phyloP scores from a whole-genome alignment of 1,139 yeast genomes.

The Taphrina flavorubra region DNA sequence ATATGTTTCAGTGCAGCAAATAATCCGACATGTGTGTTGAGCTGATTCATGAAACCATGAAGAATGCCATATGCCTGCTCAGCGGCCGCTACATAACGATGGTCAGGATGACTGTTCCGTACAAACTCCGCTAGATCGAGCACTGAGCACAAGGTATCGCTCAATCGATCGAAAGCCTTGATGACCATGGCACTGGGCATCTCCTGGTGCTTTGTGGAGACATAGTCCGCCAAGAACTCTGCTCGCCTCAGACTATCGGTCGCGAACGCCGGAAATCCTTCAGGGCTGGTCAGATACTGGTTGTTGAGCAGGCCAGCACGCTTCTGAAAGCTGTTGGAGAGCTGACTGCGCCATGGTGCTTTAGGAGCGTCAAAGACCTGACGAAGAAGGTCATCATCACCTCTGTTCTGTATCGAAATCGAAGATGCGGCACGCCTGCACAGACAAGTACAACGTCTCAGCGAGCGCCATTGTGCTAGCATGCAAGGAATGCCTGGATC shows the following conservation, averaged over 20 bases:
- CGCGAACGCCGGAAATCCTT: slow-evolving; percentile 73
- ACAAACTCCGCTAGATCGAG: slow-evolving; percentile 94
- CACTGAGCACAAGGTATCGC: slow-evolving; percentile 88
- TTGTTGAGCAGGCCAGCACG: slow-evolving; percentile 75
- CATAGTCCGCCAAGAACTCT: slow-evolving; percentile 61
- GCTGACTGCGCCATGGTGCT: slow-evolving; percentile 36
- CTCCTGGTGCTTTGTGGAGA: slow-evolving; percentile 55
- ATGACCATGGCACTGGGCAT: slow-evolving; percentile 65
- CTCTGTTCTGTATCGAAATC: slow-evolving; percentile 5
- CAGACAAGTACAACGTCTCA: slow-evolving; percentile 1
- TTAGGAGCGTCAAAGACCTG: slow-evolving; percentile 45
- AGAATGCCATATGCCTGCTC: slow-evolving; percentile 85
- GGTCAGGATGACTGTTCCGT: slow-evolving; percentile 78
- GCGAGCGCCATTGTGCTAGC: slow-evolving; percentile 15
- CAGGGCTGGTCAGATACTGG: slow-evolving; percentile 68
- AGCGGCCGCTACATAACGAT: slow-evolving; percentile 74
- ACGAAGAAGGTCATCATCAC: slow-evolving; percentile 45
- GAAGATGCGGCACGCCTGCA: neutral
- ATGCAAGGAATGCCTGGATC: neutral
- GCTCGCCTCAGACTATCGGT: slow-evolving; percentile 68
- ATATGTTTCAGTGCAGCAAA: slow-evolving; percentile 62
- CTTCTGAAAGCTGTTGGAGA: slow-evolving; percentile 8
- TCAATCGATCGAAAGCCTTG: slow-evolving; percentile 74
- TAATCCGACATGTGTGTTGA: slow-evolving; percentile 82
- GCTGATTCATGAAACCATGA: slow-evolving; percentile 91